phyloP scores from a whole-genome alignment of 2,329 filamentous ascomycete genomes.

The Aspergillus ruber region DNA sequence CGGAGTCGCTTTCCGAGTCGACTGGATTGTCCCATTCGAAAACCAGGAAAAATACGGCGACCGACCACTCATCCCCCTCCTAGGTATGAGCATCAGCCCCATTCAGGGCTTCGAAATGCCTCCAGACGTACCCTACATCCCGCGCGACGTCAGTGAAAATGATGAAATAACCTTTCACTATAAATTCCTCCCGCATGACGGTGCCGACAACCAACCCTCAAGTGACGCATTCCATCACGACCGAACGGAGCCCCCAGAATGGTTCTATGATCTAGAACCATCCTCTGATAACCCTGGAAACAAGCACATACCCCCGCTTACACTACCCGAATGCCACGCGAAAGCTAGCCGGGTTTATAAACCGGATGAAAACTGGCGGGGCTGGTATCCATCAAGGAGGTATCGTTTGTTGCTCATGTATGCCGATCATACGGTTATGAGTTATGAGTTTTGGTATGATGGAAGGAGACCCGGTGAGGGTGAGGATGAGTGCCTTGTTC shows the following conservation, averaged over 20 bases:
- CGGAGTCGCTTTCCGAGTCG: slow-evolving; percentile 47
- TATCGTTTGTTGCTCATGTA: slow-evolving; percentile 53
- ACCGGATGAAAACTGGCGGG: slow-evolving; percentile 34
- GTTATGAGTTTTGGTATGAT: slow-evolving; percentile 52
- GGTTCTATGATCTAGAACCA: neutral
- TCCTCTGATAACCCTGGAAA: neutral
- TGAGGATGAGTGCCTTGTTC: neutral
- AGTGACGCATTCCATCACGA: neutral
- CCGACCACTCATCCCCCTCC: slow-evolving; percentile 41
- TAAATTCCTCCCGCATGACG: slow-evolving; percentile 6
- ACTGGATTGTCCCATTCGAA: slow-evolving; percentile 50
- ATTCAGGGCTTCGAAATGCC: slow-evolving; percentile 46
- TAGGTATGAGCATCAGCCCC: slow-evolving; percentile 52
- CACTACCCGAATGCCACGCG: slow-evolving; percentile 30
- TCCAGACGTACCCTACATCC: slow-evolving; percentile 29
- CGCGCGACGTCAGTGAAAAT: slow-evolving; percentile 13
- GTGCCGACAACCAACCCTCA: neutral
- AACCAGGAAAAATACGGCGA: slow-evolving; percentile 42
- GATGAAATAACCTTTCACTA: slow-evolving; percentile 17
- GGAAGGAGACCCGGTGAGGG: slow-evolving; percentile 20
- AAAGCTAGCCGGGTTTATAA: slow-evolving; percentile 24
- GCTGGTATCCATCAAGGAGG: slow-evolving; percentile 35
- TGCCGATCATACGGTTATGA: slow-evolving; percentile 51
- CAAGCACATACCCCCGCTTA: slow-evolving; percentile 7
- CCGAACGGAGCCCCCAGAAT: neutral